phyloP scores from a whole-genome alignment of 139 green algal genomes.

The Picochlorum sp. region DNA sequence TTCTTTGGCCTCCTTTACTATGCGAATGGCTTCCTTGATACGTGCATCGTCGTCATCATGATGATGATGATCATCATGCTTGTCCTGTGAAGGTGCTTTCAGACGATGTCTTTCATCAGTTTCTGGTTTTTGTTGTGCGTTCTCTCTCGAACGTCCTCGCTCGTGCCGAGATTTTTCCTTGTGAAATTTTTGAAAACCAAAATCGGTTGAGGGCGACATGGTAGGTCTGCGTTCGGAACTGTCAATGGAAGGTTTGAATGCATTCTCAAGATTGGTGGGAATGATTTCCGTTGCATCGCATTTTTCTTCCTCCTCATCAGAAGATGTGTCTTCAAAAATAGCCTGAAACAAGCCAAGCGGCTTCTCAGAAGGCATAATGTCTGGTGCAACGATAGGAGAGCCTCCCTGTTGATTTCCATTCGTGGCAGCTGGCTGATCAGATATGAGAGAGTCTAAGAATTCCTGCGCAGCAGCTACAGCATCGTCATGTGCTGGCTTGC shows the following conservation, averaged over 20 bases:
- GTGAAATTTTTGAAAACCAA: background rate
- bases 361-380: conserved; percentile 17
- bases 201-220: background rate
- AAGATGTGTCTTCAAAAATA: conserved; percentile 65
- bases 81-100: too few species aligned
- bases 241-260: too few species aligned
- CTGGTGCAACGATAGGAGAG: background rate
- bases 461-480: conserved; percentile 19
- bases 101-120: background rate
- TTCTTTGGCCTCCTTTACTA: background rate
- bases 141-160: too few species aligned
- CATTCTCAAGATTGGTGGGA: too few species aligned
- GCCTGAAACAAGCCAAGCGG: conserved; percentile 77
- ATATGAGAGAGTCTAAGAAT: conserved; percentile 35
- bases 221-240: too few species aligned
- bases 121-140: background rate
- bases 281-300: background rate
- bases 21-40: background rate
- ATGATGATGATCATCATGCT: too few species aligned
- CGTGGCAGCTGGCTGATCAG: background rate
- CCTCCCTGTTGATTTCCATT: background rate
- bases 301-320: conserved; percentile 3
- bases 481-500: conserved; percentile 9
- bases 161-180: background rate
- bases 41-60: background rate